Conservation (phyloP, 2,329 filamentous ascomycete species). For the Diatrype stigma region DNA sequence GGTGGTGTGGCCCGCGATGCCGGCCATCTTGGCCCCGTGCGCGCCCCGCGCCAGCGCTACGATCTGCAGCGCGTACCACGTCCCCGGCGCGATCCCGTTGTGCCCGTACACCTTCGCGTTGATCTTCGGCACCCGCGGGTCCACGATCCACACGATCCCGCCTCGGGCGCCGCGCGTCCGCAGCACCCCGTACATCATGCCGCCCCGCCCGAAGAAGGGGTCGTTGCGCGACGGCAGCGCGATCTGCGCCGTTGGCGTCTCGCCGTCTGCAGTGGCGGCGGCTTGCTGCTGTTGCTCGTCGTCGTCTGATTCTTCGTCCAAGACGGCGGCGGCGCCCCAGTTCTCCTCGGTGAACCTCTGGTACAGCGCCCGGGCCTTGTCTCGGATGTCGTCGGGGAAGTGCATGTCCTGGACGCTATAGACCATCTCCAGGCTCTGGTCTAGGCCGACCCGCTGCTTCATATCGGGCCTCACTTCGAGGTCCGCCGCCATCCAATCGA, state of each 20-base stretch:
- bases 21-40: constrained; percentile 19
- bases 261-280: background rate
- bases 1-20: constrained; percentile 16
- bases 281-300: background rate
- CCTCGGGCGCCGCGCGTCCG: constrained; percentile 2
- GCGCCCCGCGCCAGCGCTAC: constrained; percentile 23
- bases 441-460: background rate
- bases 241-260: constrained; percentile 3
- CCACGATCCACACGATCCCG: constrained; percentile 13
- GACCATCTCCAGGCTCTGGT: constrained; percentile 3
- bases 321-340: constrained; percentile 18
- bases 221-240: constrained; percentile 12
- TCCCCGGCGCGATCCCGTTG: constrained; percentile 18
- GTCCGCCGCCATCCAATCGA: constrained; percentile 19
- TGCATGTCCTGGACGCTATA: constrained; percentile 4
- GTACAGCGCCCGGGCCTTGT: constrained; percentile 8
- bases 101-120: constrained; percentile 20
- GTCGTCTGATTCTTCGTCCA: constrained; percentile 5
- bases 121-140: constrained; percentile 11
- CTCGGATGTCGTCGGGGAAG: constrained; percentile 14
- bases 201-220: constrained; percentile 17
- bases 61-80: constrained; percentile 23
- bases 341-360: constrained; percentile 18
- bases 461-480: constrained; percentile 18
- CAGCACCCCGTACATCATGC: constrained; percentile 24